Base-by-base conservation (phyloP, 139 green algal species). In the Tetraselmis striata region DNA sequence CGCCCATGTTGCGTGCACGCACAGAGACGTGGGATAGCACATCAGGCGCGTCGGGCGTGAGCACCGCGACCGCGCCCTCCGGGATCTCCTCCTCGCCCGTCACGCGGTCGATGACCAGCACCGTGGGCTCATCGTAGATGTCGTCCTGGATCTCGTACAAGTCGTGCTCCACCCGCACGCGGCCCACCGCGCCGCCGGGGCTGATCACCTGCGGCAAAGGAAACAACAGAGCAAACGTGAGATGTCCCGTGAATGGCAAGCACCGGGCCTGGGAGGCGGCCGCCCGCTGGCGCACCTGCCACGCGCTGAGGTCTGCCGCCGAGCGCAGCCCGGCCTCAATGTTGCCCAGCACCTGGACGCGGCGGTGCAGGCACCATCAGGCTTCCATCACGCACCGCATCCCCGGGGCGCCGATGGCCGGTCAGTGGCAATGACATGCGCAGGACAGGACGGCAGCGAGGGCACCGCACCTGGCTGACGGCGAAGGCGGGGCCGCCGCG, bases 41-140 rank as follows among this genome's bases (percentile, higher is more conserved):
- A 83, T 98, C 95, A 0, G 94, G 94, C 0, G 94, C 92, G 76
- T 97, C 93, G 22, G 90, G 87, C 1, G 94, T 96, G 11, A 98
- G 85, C 85, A 98, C 89, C 1, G 89, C 94, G 31, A 98, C 93
- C 27, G 87, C 90, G n/a, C 94, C 94, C 81, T 93, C 90, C 23
- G 95, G 95, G 81, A 98, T 95, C 90, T 98, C 95, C 88, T 98
- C 95, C 88, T 98, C 94, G 28, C 95, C 93, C 18, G 90, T 94
- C 58, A 97, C 91, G 76, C 92, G 90, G 81, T 93, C 81, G 2
- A 92, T 94, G 26, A 98, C 59, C 74, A 98, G 88, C 26, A 98
- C 88, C 0, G 95, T 98, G 32, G 95, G 92, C 78, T 91, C 79
- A 0, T 86, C 81, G 84, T 95, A 98, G 0, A 91, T 89, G 88